Evolutionary conservation across 1,139 yeast genomes (phyloP), one percentile per base, ranked within the genome.

Genomic region (Diutina neorugosa): DNA sequence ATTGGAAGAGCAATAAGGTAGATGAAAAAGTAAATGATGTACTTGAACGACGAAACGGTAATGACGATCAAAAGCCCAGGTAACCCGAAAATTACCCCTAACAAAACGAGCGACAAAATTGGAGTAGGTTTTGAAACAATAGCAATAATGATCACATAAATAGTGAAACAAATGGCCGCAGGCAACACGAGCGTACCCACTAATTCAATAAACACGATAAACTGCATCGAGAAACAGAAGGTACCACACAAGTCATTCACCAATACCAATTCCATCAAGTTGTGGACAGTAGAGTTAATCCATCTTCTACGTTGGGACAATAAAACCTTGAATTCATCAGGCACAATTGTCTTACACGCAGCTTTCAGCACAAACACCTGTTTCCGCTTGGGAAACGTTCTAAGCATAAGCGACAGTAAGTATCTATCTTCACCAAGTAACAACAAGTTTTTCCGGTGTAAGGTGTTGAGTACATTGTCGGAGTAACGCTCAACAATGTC

Each of bases 211-310:
- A 80, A 80, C 61, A 91, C 86, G 55, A 88, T 89, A 70, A 91
- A 93, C 69, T 93, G 97, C 98, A 93, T 93, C 1, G 98, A 91
- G 62, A 91, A 87, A 62, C 98, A 91, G 67, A 93, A 93, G 0
- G 96, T 93, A 59, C 98, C 98, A 76, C 98, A 93, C 59, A 93
- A 76, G 67, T 93, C 97, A 55, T 84, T 82, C 42, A 91, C 96
- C 60, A 90, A 71, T 2, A 86, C 87, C 61, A 93, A 78, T 68
- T 93, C 98, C 84, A 93, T 80, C 65, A 93, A 78, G 64, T 93
- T 93, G 68, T 93, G 98, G 51, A 93, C 95, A 0, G 98, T 93
- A 2, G 98, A 90, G 68, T 93, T 93, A 62, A 93, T 93, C 98
- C 98, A 93, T 66, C 98, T 87, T 70, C 98, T 88, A 66, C 98